These are phyloP conservation scores for Aureobasidium sp. DNA, from an alignment of 2,329 filamentous ascomycete genomes.

Conservation along the genomic window DNA sequence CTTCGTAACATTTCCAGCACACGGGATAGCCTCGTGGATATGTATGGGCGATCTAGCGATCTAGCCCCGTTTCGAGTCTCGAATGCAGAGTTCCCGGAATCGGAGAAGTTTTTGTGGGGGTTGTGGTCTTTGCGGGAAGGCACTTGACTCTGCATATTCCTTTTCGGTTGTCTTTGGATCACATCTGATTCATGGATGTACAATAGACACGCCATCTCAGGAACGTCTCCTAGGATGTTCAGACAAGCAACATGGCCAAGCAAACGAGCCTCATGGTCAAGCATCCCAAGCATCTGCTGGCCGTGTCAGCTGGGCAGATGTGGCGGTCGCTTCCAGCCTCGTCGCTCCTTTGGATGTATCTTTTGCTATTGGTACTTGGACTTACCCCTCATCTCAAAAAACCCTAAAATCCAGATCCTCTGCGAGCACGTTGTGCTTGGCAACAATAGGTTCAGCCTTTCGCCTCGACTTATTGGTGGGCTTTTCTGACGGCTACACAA, in stretches of 20 bases:
- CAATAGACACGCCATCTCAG: not conserved
- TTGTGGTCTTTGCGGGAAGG: not conserved
- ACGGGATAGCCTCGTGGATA: not conserved
- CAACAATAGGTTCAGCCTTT: not conserved
- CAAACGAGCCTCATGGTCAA: not conserved
- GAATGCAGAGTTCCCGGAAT: too few relatives aligned
- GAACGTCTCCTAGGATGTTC: not conserved
- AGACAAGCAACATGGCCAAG: conserved; percentile 6
- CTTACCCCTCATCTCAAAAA: conserved; percentile 1
- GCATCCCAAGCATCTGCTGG: not conserved
- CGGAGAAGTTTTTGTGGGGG: not conserved
- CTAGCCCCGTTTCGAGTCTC: not conserved
- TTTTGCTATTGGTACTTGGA: not conserved
- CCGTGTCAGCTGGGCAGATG: not conserved
- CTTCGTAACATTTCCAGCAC: not conserved
- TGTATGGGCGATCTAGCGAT: not conserved
- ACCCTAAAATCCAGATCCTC: not conserved
- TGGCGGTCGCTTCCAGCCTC: not conserved
- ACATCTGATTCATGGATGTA: not conserved
- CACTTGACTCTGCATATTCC: not conserved
- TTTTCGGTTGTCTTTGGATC: not conserved
- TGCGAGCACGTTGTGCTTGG: not conserved
- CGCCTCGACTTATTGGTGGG: not conserved
- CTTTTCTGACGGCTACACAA: not conserved
- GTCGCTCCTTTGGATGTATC: not conserved